Evolutionary conservation across 768 basidiomycete species (phyloP).

Genomic region (Udeniomyces megalosporus): DNA sequence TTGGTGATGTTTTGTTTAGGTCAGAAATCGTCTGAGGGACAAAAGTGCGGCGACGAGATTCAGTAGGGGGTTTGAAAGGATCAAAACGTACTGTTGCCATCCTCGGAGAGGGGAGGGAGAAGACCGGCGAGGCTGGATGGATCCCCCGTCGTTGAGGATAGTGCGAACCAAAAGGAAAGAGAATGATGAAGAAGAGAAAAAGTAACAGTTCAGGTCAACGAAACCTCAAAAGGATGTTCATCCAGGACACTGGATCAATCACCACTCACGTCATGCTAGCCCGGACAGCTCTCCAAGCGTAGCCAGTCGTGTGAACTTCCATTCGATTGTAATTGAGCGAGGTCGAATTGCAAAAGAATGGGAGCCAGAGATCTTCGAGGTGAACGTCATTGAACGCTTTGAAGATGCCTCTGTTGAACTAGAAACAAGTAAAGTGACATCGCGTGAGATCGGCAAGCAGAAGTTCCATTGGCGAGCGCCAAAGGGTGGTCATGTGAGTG

Average conservation of each 20-base stretch:
- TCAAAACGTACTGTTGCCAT: slow-evolving; percentile 52
- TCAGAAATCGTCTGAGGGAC: not conserved
- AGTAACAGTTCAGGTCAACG: too few relatives aligned
- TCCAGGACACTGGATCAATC: not conserved
- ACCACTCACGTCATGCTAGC: slow-evolving; percentile 82
- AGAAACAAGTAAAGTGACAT: slow-evolving; percentile 48
- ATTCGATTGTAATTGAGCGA: slow-evolving; percentile 91
- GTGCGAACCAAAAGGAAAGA: not conserved
- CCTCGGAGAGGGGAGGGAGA: slow-evolving; percentile 83
- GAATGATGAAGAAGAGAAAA: not conserved
- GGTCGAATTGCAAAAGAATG: slow-evolving; percentile 94
- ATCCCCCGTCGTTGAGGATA: not conserved
- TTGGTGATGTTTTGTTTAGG: not conserved
- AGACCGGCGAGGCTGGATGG: slow-evolving; percentile 53
- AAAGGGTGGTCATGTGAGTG: not conserved
- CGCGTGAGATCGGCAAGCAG: too few relatives aligned
- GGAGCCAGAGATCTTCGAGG: slow-evolving; percentile 84
- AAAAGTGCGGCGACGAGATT: not conserved
- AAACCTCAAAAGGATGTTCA: too few relatives aligned
- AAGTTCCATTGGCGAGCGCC: too few relatives aligned
- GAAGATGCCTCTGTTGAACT: slow-evolving; percentile 88
- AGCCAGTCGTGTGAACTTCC: slow-evolving; percentile 97
- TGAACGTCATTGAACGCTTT: slow-evolving; percentile 91
- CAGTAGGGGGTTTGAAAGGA: not conserved
- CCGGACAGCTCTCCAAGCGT: slow-evolving; percentile 69